These are phyloP conservation scores for Inga laurina DNA, from an alignment of 306 rosid genomes.

Conservation along the genomic window DNA sequence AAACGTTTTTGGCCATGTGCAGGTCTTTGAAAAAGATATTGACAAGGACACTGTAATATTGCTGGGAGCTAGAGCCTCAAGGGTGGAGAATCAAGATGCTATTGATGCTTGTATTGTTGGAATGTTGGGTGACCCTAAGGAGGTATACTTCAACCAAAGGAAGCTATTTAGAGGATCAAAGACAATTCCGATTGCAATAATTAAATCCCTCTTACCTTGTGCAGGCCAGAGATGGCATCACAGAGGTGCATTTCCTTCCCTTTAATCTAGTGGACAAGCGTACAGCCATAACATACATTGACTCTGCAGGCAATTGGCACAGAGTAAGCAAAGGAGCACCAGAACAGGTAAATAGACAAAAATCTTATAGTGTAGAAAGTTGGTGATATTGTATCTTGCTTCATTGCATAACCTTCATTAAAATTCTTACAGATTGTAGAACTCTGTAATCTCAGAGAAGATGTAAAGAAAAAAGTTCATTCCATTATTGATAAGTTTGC, in stretches of 20 bases:
- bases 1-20: neutral
- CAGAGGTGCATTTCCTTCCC: constrained; percentile 84
- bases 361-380: neutral
- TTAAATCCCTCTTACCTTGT: neutral
- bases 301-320: constrained; percentile 67
- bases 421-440: constrained; percentile 64
- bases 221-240: constrained; percentile 82
- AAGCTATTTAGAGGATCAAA: neutral
- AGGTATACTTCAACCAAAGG: constrained; percentile 42
- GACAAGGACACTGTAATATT: constrained; percentile 61
- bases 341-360: constrained; percentile 62
- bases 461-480: constrained; percentile 57
- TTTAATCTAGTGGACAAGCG: constrained; percentile 94
- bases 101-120: constrained; percentile 95
- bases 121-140: constrained; percentile 93
- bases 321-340: constrained; percentile 96
- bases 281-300: constrained; percentile 86
- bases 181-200: neutral
- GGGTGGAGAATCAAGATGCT: constrained; percentile 93
- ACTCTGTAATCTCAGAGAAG: constrained; percentile 69
- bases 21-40: constrained; percentile 64
- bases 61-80: constrained; percentile 85
- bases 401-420: constrained; percentile 9
- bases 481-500: constrained; percentile 86
- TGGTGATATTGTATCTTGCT: neutral